These are phyloP conservation scores for Trebouxia gelatinosa DNA, from an alignment of 163 green algal species.

Conservation along the genomic window DNA sequence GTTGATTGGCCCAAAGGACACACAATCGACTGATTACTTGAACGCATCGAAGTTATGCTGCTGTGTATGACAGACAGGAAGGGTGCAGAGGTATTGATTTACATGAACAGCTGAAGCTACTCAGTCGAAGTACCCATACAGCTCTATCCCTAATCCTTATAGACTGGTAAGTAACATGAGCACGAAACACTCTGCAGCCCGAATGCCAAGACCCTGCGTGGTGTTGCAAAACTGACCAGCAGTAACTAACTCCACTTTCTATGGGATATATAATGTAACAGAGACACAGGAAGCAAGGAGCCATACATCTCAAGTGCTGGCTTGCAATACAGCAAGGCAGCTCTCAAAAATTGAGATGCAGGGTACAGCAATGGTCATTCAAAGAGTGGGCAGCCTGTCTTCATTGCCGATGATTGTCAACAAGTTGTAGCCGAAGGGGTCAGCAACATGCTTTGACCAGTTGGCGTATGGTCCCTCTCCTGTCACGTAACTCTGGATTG, in stretches of 20 bases:
- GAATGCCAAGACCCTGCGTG: too few relatives aligned
- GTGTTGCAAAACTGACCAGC: too few relatives aligned
- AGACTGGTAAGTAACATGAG: too few relatives aligned
- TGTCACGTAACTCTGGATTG: constrained; percentile 86
- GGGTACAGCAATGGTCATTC: background rate
- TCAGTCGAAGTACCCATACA: too few relatives aligned
- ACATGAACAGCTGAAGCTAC: too few relatives aligned
- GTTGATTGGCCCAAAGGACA: too few relatives aligned
- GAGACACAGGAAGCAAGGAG: background rate
- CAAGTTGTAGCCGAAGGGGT: constrained; percentile 86
- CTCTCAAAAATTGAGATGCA: background rate
- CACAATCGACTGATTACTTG: too few relatives aligned
- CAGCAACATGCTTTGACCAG: constrained; percentile 74
- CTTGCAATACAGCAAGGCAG: background rate
- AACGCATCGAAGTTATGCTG: too few relatives aligned
- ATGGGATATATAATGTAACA: background rate
- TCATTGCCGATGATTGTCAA: constrained; percentile 53
- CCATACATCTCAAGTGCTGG: background rate
- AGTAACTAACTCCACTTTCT: background rate
- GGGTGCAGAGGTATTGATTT: too few relatives aligned
- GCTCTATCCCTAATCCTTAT: too few relatives aligned
- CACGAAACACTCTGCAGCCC: too few relatives aligned
- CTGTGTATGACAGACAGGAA: too few relatives aligned
- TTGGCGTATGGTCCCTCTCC: constrained; percentile 94
- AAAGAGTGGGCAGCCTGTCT: constrained; percentile 60